phyloP scores from a whole-genome alignment of 306 rosid genomes.

The Cicer judaicum region DNA sequence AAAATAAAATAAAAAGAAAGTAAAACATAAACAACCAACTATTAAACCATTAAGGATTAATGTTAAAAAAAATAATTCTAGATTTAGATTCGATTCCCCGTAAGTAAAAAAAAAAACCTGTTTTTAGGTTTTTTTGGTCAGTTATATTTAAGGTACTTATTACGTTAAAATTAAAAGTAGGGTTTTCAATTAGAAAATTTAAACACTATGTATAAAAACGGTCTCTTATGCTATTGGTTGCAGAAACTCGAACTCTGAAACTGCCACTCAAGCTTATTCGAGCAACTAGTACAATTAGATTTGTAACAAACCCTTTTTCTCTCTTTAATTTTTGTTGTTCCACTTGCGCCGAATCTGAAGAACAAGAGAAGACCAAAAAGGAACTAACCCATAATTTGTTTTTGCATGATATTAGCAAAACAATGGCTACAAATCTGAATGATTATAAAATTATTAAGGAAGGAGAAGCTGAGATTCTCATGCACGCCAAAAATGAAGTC shows the following conservation, averaged over 20 bases:
- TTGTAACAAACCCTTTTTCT: slow-evolving; percentile 8
- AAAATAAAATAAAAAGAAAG: too few species aligned
- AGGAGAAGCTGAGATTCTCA: slow-evolving; percentile 99
- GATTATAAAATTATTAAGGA: slow-evolving; percentile 81
- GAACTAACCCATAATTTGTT: slow-evolving; percentile 42
- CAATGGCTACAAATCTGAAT: slow-evolving; percentile 70
- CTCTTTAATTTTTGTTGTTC: slow-evolving; percentile 12
- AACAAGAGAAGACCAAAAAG: background rate
- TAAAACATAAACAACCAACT: too few species aligned
- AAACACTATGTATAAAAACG: slow-evolving; percentile 37
- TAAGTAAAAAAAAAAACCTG: too few species aligned
- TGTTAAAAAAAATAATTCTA: too few species aligned
- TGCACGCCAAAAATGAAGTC: slow-evolving; percentile 89
- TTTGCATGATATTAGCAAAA: slow-evolving; percentile 50
- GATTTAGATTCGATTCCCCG: too few species aligned
- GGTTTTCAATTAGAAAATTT: slow-evolving; percentile 42
- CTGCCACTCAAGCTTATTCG: slow-evolving; percentile 35
- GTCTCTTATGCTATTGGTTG: slow-evolving; percentile 5
- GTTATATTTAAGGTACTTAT: too few species aligned
- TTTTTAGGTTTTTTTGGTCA: too few species aligned
- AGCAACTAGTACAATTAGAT: background rate
- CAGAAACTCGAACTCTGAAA: slow-evolving; percentile 35
- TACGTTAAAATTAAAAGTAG: slow-evolving; percentile 23
- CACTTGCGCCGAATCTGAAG: background rate
- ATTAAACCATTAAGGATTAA: too few species aligned